Evolutionary conservation across 2,329 filamentous ascomycete genomes (phyloP), one percentile per base, ranked within the genome.

Genomic region (Colletotrichum costaricense): DNA sequence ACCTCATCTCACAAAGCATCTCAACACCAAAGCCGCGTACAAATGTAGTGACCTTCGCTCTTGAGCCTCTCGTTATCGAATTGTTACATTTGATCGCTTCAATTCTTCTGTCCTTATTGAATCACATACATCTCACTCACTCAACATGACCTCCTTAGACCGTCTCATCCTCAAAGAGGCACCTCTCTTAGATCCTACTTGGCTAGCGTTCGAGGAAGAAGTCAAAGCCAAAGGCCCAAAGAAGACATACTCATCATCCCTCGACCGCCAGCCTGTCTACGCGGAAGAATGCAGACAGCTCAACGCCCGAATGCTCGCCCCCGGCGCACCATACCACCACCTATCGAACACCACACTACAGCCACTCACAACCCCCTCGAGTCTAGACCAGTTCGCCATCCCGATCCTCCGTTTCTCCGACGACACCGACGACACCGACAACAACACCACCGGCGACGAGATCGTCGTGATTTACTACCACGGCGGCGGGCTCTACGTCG

Each of bases 401-500:
- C 84, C 84, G 1, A 59, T 86, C n/a, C 65, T 85, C 49, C 30
- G 30, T 9, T 64, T 64, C 22, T 64, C 26, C 22, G 22, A 63
- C 42, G 12, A 35, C 3, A 26, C 3, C 4, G 11, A 33, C 7
- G 12, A 35, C 3, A 26, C 4, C 4, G 11, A 33, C 7, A 11
- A 30, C 12, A 22, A 22, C 3, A 2, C 24, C 33, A 8, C 16
- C 3, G 58, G 71, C 1, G 74, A 77, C 0, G 76, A 79, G 6
- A 72, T 78, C 4, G 74, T 84, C 7, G 77, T 86, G 12, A 75
- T 88, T 22, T 88, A 88, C 77, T 86, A 84, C 75, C 87, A 88
- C 74, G 87, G 87, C 11, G 86, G 86, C 16, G 86, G 85, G 0
- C 78, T 88, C 2, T 78, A 78, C 33, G 84, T 88, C 38, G 87